These are phyloP conservation scores for Cyanidiococcus yangmingshanensis DNA, from an alignment of 23 red algal genomes.

Conservation along the genomic window DNA sequence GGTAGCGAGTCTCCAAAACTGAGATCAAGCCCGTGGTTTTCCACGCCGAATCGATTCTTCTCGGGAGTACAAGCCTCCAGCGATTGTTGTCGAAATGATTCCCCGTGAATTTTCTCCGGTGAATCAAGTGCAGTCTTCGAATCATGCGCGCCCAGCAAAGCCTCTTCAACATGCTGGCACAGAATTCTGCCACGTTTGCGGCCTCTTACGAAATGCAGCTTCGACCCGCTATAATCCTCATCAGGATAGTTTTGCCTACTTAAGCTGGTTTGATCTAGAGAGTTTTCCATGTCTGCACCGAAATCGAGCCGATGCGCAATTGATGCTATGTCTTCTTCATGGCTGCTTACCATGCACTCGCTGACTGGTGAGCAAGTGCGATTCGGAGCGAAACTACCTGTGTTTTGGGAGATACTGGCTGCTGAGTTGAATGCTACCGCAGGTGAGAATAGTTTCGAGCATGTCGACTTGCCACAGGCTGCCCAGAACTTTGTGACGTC, in stretches of 20 bases:
- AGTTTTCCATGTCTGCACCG: no score
- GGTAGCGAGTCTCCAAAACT: not conserved
- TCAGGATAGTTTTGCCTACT: no score
- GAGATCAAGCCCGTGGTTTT: not conserved
- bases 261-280: no score
- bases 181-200: not conserved
- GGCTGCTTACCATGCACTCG: not conserved
- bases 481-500: not conserved
- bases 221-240: not conserved
- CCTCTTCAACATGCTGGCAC: not conserved
- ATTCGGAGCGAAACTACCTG: not conserved
- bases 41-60: not conserved
- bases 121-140: not conserved
- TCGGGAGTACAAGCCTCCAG: not conserved
- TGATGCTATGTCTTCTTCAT: not conserved
- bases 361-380: not conserved
- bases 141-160: not conserved
- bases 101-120: not conserved
- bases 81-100: not conserved
- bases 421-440: no score
- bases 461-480: no score
- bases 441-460: no score
- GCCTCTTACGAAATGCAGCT: not conserved
- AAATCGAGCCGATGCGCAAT: not conserved
- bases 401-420: no score